phyloP scores from a whole-genome alignment of 768 basidiomycete genomes.

The Tubosaeta sp. region DNA sequence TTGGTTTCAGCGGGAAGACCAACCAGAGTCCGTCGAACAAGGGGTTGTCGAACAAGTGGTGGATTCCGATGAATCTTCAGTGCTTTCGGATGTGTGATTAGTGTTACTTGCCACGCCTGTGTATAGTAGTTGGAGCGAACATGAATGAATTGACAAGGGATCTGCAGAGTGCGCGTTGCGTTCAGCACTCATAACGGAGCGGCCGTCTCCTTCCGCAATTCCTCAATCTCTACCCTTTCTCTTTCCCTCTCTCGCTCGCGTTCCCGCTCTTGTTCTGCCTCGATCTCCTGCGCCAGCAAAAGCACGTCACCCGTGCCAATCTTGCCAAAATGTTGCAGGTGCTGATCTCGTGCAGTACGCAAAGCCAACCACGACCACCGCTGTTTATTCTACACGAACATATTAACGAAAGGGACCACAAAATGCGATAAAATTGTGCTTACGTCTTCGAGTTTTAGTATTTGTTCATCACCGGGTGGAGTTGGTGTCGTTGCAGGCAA shows the following conservation, averaged over 20 bases:
- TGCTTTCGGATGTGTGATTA: too few relatives aligned
- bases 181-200: too few relatives aligned
- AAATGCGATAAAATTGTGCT: background rate
- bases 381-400: slow-evolving; percentile 59
- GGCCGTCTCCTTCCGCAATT: too few relatives aligned
- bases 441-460: slow-evolving; percentile 63
- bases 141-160: too few relatives aligned
- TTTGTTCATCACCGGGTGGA: slow-evolving; percentile 43
- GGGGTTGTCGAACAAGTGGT: too few relatives aligned
- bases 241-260: slow-evolving; percentile 34
- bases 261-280: slow-evolving; percentile 35
- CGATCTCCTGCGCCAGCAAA: slow-evolving; percentile 36
- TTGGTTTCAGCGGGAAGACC: background rate
- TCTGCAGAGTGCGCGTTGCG: too few relatives aligned
- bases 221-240: slow-evolving; percentile 15
- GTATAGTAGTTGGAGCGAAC: too few relatives aligned
- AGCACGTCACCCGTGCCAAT: slow-evolving; percentile 77
- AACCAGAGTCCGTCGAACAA: too few relatives aligned
- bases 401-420: slow-evolving; percentile 6
- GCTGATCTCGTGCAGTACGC: slow-evolving; percentile 66
- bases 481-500: slow-evolving; percentile 13
- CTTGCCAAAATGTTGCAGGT: slow-evolving; percentile 76
- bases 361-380: slow-evolving; percentile 80
- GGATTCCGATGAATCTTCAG: too few relatives aligned
- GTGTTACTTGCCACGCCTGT: too few relatives aligned